Evolutionary conservation across 768 basidiomycete species (phyloP).

Genomic region (Boletellus sp.): DNA sequence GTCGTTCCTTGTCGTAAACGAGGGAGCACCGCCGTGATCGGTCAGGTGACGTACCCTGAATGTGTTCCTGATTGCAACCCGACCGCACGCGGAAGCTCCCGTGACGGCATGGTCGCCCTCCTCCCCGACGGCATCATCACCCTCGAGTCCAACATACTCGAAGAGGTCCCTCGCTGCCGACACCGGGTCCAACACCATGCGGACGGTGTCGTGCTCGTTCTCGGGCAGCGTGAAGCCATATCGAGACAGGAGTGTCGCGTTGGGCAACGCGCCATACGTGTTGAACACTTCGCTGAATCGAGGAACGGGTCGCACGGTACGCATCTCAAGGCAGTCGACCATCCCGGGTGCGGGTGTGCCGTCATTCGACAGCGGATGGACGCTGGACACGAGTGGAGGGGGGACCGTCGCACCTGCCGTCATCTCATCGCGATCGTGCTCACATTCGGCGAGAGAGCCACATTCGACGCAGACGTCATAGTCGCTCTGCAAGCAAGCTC

Average conservation of each 20-base stretch:
- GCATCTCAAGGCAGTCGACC: slow-evolving; percentile 62
- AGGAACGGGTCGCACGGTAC: slow-evolving; percentile 49
- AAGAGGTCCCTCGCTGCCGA: slow-evolving; percentile 13
- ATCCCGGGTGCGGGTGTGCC: slow-evolving; percentile 5
- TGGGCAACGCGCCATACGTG: slow-evolving; percentile 67
- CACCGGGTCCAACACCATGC: slow-evolving; percentile 26
- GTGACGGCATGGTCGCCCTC: slow-evolving; percentile 18
- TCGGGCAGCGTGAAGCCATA: slow-evolving; percentile 76
- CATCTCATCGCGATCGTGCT: slow-evolving; percentile 54
- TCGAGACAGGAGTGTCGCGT: slow-evolving; percentile 60
- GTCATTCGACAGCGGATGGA: slow-evolving; percentile 13
- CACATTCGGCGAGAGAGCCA: slow-evolving; percentile 63
- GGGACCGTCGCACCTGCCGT: slow-evolving; percentile 2
- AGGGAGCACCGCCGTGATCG: slow-evolving; percentile 24
- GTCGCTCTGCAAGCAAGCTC: slow-evolving; percentile 49
- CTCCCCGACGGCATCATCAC: not conserved
- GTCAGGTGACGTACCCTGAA: slow-evolving; percentile 20
- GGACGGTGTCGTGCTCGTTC: slow-evolving; percentile 63
- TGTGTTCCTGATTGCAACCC: slow-evolving; percentile 23
- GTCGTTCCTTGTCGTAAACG: slow-evolving; percentile 24
- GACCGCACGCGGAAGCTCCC: slow-evolving; percentile 3
- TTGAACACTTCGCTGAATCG: slow-evolving; percentile 65
- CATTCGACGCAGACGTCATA: slow-evolving; percentile 70
- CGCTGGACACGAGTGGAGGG: not conserved
- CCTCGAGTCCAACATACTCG: slow-evolving; percentile 6